Evolutionary conservation across 2,329 filamentous ascomycete species (phyloP).

Genomic region (Gnomoniopsis sp.): DNA sequence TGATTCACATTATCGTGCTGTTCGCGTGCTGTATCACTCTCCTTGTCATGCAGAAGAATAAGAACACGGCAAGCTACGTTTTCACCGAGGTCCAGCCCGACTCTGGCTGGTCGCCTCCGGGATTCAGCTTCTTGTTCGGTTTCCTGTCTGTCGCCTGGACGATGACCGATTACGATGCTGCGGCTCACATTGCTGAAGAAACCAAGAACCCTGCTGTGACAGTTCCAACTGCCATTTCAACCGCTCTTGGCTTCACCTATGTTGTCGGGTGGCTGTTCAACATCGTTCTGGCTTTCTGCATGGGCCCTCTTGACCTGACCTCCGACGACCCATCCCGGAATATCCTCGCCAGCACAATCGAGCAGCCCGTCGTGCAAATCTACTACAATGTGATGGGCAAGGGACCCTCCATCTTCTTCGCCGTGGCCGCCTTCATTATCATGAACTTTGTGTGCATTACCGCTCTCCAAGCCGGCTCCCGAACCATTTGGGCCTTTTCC

Average conservation of each 20-base stretch:
- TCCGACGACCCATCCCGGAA: conserved; percentile 32
- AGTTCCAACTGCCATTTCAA: conserved; percentile 47
- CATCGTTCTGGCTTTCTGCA: conserved; percentile 55
- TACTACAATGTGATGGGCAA: conserved; percentile 57
- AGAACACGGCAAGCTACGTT: conserved; percentile 48
- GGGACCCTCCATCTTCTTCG: conserved; percentile 49
- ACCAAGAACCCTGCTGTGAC: conserved; percentile 34
- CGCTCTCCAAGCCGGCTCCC: conserved; percentile 49
- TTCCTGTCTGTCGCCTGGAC: conserved; percentile 55
- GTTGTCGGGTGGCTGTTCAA: conserved; percentile 54
- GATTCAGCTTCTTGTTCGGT: conserved; percentile 53
- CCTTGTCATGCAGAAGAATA: conserved; percentile 44
- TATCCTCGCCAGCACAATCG: conserved; percentile 42
- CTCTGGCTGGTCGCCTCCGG: conserved; percentile 48
- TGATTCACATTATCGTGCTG: conserved; percentile 49
- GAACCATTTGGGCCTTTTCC: conserved; percentile 53
- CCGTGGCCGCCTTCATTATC: conserved; percentile 53
- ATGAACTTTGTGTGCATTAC: conserved; percentile 59
- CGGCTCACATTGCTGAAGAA: conserved; percentile 45
- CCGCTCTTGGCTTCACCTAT: conserved; percentile 55
- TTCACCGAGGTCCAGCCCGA: conserved; percentile 47
- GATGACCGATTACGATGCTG: conserved; percentile 20
- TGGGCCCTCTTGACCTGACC: conserved; percentile 33
- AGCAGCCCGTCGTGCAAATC: conserved; percentile 53
- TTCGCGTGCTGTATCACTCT: conserved; percentile 47